Base-by-base conservation (phyloP, 805 yeast genomes). In the Metschnikowia cubensis region DNA sequence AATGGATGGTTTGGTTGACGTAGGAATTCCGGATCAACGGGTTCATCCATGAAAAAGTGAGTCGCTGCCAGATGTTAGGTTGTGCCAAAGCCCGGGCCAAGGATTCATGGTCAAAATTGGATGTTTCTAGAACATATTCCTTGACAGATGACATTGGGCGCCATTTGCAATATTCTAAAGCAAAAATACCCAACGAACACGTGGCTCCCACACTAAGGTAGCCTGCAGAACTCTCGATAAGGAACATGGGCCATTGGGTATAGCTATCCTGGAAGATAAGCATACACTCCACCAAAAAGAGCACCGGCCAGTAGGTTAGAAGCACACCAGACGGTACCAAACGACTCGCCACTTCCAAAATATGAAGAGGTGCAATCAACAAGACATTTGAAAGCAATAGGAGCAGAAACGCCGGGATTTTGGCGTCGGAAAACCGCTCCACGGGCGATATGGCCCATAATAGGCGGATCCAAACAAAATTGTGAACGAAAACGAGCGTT, bases 21-120 rank as follows among this genome's bases (percentile, higher is more conserved):
- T 69, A 73, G 0, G 77, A 70, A 48, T 71, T 71, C 14, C 58
- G 52, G 25, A 78, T 73, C 48, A 78, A 56, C 3, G 67, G 64
- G 53, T 75, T 76, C 77, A 78, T 72, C 79, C 81, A 77, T 18
- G 70, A 69, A 51, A 71, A 78, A 0, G 80, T 70, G 31, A 75
- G 55, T 37, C 65, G 61, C 13, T 74, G 72, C 38, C 74, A 58
- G n/a, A 73, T 42, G 22, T 67, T 70, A 0, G 6, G 73, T 70
- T 20, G 47, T 48, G 35, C 57, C 37, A n/a, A 62, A 51, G n/a
- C 44, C 35, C 17, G 36, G 41, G 13, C 35, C 42, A 6, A 64
- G 50, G 10, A 57, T 65, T 6, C 67, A 59, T 17, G 56, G 48
- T 43, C 46, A 13, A 15, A 43, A 15, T 43, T 4, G n/a, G 11